Base-by-base conservation (phyloP, 306 rosid species). In the Quercus ilex region DNA sequence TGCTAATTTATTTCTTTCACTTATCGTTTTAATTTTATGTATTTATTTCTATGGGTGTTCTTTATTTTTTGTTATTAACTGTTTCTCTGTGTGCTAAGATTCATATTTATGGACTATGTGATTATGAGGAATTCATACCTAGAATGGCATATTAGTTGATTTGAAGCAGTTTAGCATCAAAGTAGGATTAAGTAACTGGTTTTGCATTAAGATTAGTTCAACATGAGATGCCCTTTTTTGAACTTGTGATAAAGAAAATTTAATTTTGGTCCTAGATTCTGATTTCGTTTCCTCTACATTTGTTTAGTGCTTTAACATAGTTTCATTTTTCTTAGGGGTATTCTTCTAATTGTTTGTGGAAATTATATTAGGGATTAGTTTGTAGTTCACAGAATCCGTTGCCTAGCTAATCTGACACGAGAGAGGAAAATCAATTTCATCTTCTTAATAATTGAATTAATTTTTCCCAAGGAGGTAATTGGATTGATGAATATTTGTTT, bases 21-120 rank as follows among this genome's bases (percentile, higher is more conserved):
- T 5, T 26, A 59, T n/a, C 33, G 8, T 26, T 21, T 23, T 82
- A 71, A 67, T 79, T 64, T 72, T 62, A 73, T 78, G 71, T 68
- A 12, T 19, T 49, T 21, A 25, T 75, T 49, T 65, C 23, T 35
- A 15, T 10, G 75, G 71, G 46, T 51, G 11, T 69, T 52, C 26
- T 46, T 26, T 5, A 5, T 20, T 19, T 57, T 76, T 11, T 15
- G 30, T 13, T 72, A 30, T 0, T 57, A 17, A 17, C n/a, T 17
- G 17, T 21, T 51, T 69, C 55, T 69, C 38, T 35, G 11, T 1
- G 11, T 46, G 21, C 20, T n/a, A 18, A 6, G 4, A 23, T 12
- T 23, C 18, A 59, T 25, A 59, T 59, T 64, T 64, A 15, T 64
- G 69, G 38, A 18, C 8, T 6, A 3, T 26, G 18, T 19, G 23